Evolutionary conservation across 805 yeast genomes (phyloP).

Genomic region (Barnettozyma vustinii): DNA sequence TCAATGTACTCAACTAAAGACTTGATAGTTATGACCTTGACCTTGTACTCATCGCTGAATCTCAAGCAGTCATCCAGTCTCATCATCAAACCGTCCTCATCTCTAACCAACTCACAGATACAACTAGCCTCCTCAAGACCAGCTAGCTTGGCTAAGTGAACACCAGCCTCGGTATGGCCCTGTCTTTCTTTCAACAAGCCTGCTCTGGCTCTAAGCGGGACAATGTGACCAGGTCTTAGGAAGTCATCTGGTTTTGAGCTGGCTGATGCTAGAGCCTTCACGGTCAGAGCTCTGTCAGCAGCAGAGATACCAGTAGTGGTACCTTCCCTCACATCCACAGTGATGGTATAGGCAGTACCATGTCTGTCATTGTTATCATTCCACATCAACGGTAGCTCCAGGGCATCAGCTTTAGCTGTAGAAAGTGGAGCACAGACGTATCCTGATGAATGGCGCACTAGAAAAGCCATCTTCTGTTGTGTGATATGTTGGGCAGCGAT

Average conservation of each 20-base stretch:
- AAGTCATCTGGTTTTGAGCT: slow-evolving; percentile 56
- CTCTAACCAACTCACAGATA: slow-evolving; percentile 90
- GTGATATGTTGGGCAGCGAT: slow-evolving; percentile 84
- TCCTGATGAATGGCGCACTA: slow-evolving; percentile 84
- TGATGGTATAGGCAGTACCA: slow-evolving; percentile 94
- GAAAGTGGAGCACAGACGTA: slow-evolving; percentile 90
- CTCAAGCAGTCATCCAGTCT: slow-evolving; percentile 78
- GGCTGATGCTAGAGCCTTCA: slow-evolving; percentile 61
- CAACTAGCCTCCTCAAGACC: slow-evolving; percentile 83
- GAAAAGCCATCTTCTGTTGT: slow-evolving; percentile 86
- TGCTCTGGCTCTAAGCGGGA: slow-evolving; percentile 86
- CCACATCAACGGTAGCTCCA: slow-evolving; percentile 74
- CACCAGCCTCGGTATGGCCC: slow-evolving; percentile 98
- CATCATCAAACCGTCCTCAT: slow-evolving; percentile 93
- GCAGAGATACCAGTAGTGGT: slow-evolving; percentile 98
- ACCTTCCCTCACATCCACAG: slow-evolving; percentile 80
- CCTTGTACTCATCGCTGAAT: slow-evolving; percentile 55
- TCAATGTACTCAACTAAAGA: slow-evolving; percentile 55
- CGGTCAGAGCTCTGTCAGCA: slow-evolving; percentile 85
- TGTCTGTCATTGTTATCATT: slow-evolving; percentile 65
- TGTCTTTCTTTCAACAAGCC: slow-evolving; percentile 77
- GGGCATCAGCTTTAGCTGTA: slow-evolving; percentile 67
- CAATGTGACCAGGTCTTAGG: slow-evolving; percentile 88
- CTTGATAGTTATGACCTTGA: slow-evolving; percentile 77
- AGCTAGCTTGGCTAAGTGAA: slow-evolving; percentile 73